Evolutionary conservation across 768 basidiomycete species (phyloP), one percentile per base, ranked within the genome.

Genomic region (Mycena amicta): DNA sequence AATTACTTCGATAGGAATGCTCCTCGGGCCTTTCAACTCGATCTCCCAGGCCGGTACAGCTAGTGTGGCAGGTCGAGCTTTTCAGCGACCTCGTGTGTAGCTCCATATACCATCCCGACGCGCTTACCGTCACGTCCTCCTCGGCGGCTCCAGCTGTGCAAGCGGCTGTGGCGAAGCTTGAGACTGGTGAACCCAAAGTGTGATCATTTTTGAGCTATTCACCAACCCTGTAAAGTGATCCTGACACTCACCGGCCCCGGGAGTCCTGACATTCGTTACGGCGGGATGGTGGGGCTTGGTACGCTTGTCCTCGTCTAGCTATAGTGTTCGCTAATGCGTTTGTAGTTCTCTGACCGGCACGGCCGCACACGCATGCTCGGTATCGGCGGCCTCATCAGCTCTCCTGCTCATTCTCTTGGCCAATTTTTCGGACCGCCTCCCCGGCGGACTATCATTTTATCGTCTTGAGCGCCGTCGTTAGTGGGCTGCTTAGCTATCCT

Each of bases 401-500:
- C 66, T 85, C 37, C 85, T 75, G 60, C 86, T 93, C 63, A 78
- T 95, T 50, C 64, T 88, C 40, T 88, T 91, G 4, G 76, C 84
- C 20, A 75, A 73, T 27, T 88, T 80, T 67, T 82, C 83, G 33
- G 74, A 83, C 52, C 64, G 72, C 5, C 74, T 92, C 3, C 93
- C 93, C 2, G 91, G 90, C 1, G 89, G 90, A 6, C n/a, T 95
- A 94, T 70, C 89, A 89, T 81, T 88, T 92, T 67, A 75, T 93
- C 25, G 59, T 93, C 13, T 56, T 89, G 20, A 86, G 87, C 1
- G 83, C 88, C 12, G 57, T 84, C 5, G 59, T 90, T 1, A 89
- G 92, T 60, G 93, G 93, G 12, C 59, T 78, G 18, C 71, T 90
- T 15, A 93, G 65, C 60, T 60, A 31, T 53, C 66, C 15, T 37